phyloP scores from a whole-genome alignment of 2,329 filamentous ascomycete species.

The Hypoxylon sp. region DNA sequence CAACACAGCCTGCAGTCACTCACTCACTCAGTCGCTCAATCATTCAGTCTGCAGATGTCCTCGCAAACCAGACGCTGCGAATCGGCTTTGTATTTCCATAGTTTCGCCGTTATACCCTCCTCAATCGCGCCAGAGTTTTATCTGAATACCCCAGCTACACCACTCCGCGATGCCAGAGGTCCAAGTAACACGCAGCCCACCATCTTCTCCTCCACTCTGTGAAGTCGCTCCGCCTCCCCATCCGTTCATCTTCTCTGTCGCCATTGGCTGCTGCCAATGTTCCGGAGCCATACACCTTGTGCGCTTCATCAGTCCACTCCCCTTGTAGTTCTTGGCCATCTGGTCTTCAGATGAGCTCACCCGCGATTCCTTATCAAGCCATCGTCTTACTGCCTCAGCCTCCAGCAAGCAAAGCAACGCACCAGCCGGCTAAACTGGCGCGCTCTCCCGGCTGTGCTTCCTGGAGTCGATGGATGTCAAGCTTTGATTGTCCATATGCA shows the following conservation, averaged over 20 bases:
- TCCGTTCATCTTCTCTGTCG: conserved; percentile 27
- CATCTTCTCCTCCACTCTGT: conserved; percentile 40
- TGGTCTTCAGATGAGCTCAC: conserved; percentile 41
- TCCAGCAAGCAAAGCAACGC: conserved; percentile 42
- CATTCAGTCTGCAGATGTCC: conserved; percentile 13
- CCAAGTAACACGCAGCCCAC: conserved; percentile 38
- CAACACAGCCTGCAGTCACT: conserved; percentile 30
- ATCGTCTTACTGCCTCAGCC: conserved; percentile 46
- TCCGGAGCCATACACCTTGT: conserved; percentile 43
- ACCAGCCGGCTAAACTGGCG: conserved; percentile 41
- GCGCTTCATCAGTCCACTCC: conserved; percentile 33
- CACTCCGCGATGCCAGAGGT: conserved; percentile 47
- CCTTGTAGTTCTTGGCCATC: conserved; percentile 35
- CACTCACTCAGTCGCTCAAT: no score
- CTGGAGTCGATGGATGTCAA: conserved; percentile 27
- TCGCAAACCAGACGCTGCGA: conserved; percentile 27
- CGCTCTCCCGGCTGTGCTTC: conserved; percentile 31
- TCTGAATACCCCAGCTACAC: conserved; percentile 45
- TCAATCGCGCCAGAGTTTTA: conserved; percentile 50
- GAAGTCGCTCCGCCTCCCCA: conserved; percentile 45
- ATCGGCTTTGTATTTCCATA: conserved; percentile 26
- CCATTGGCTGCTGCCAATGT: conserved; percentile 43
- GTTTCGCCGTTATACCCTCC: conserved; percentile 50
- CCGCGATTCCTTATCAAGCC: conserved; percentile 39
- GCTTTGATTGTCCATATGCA: conserved; percentile 45